phyloP scores from a whole-genome alignment of 331 rosid genomes.

The Saraca asoca region DNA sequence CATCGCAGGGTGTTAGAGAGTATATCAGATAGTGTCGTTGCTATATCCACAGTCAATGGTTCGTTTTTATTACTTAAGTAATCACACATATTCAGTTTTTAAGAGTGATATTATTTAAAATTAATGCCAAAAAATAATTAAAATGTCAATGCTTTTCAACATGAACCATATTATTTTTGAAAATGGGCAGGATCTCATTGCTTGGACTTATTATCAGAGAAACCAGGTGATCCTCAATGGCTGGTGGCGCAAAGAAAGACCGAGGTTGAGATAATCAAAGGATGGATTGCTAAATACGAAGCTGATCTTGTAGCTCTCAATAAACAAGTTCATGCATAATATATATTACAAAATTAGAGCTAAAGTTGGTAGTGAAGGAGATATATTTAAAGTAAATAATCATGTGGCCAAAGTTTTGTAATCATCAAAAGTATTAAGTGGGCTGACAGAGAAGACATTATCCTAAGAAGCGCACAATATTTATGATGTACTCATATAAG shows the following conservation, averaged over 20 bases:
- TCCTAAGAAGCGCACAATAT: background rate
- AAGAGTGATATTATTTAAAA: too few species aligned
- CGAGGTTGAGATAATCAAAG: slow-evolving; percentile 50
- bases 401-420: background rate
- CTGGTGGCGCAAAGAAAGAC: slow-evolving; percentile 55
- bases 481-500: too few species aligned
- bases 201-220: slow-evolving; percentile 47
- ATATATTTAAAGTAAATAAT: background rate
- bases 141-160: too few species aligned
- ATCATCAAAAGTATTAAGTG: slow-evolving; percentile 17
- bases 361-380: background rate
- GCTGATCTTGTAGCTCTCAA: slow-evolving; percentile 44
- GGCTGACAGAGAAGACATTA: too few species aligned
- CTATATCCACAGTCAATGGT: slow-evolving; percentile 64
- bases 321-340: slow-evolving; percentile 15
- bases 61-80: background rate
- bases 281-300: slow-evolving; percentile 59
- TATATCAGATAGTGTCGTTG: slow-evolving; percentile 63
- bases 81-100: background rate
- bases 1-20: slow-evolving; percentile 61
- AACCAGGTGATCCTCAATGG: slow-evolving; percentile 67
- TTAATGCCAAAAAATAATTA: too few species aligned
- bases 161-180: too few species aligned
- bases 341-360: background rate
- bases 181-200: slow-evolving; percentile 77